Evolutionary conservation across 2,329 filamentous ascomycete species (phyloP).

Genomic region (Calonectria pteridis): DNA sequence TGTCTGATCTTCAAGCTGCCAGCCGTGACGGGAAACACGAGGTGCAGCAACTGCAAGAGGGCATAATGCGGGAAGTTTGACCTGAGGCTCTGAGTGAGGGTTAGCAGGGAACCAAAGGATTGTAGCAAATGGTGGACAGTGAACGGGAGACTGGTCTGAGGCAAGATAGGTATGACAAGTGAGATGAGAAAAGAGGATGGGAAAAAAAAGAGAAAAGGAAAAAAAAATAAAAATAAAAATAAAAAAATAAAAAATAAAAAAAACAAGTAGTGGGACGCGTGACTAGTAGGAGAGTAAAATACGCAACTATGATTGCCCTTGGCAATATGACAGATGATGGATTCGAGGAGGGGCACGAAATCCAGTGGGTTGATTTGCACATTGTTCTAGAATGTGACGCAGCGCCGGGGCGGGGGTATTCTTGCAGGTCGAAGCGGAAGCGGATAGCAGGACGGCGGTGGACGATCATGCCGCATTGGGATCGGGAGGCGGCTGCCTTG

Average conservation of each 20-base stretch:
- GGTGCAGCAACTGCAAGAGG: neutral
- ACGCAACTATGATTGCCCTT: neutral
- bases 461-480: slow-evolving; percentile 33
- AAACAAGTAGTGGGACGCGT: neutral
- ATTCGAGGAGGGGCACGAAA: neutral
- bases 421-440: slow-evolving; percentile 11
- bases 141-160: neutral
- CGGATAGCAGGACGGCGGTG: slow-evolving; percentile 9
- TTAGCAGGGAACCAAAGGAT: neutral
- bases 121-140: neutral
- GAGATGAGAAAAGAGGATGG: neutral
- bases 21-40: neutral
- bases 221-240: neutral
- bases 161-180: neutral
- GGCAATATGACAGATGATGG: slow-evolving; percentile 14
- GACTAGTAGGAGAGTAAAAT: neutral
- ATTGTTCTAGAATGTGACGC: slow-evolving; percentile 35
- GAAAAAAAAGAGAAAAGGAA: neutral
- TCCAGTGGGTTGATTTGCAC: slow-evolving; percentile 15
- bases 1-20: neutral
- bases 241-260: slow-evolving; percentile 5
- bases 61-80: neutral
- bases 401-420: slow-evolving; percentile 8
- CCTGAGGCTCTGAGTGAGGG: neutral
- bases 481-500: slow-evolving; percentile 19